These are phyloP conservation scores for Arxiozyma telluris DNA, from an alignment of 1,139 yeast genomes.

Conservation along the genomic window DNA sequence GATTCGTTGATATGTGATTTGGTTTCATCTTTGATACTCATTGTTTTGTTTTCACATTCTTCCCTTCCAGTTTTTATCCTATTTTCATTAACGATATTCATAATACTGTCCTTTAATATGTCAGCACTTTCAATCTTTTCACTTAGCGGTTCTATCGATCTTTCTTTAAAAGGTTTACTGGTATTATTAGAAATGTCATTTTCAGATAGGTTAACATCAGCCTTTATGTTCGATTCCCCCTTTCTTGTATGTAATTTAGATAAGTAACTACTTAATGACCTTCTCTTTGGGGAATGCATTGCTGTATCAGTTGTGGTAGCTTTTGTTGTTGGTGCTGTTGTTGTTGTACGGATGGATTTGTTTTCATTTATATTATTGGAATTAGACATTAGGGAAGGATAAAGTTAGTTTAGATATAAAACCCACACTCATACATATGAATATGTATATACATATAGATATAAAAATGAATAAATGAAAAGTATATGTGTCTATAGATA, in stretches of 20 bases:
- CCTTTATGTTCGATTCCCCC: conserved; percentile 23
- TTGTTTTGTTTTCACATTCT: not conserved
- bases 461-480: no score
- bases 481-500: not conserved
- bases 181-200: not conserved
- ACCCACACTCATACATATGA: not conserved
- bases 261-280: conserved; percentile 31
- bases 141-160: not conserved
- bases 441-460: no score
- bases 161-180: not conserved
- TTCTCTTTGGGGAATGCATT: conserved; percentile 17
- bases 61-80: conserved; percentile 2
- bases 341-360: not conserved
- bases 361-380: not conserved
- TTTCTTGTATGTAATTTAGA: conserved; percentile 29
- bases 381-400: not conserved
- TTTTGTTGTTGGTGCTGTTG: not conserved
- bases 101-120: not conserved
- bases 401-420: not conserved
- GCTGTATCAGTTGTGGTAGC: not conserved
- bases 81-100: not conserved
- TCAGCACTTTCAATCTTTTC: conserved; percentile 1
- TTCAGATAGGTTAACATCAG: not conserved
- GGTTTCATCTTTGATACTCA: not conserved
- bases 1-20: not conserved